phyloP scores from a whole-genome alignment of 2,329 filamentous ascomycete genomes.

The Hypocrella siamensis region DNA sequence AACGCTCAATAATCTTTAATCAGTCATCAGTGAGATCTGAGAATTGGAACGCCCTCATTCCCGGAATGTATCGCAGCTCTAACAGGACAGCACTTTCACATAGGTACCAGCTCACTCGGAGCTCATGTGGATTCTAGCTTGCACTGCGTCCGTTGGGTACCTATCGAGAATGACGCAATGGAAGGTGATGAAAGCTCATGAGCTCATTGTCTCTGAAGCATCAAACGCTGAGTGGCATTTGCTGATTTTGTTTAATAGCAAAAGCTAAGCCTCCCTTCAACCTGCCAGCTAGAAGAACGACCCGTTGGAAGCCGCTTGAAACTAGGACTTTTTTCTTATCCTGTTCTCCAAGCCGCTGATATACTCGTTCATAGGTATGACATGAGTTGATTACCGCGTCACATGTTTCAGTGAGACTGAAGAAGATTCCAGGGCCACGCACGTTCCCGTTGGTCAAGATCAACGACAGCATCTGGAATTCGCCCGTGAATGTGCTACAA shows the following conservation, averaged over 20 bases:
- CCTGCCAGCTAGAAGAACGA: constrained; percentile 41
- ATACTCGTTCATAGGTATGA: constrained; percentile 65
- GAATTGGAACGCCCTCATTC: background rate
- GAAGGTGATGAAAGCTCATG: constrained; percentile 46
- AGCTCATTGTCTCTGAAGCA: background rate
- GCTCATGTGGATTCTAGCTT: constrained; percentile 94
- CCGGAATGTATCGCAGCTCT: too few relatives aligned
- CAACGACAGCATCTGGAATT: constrained; percentile 92
- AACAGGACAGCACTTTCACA: background rate
- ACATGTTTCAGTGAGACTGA: background rate
- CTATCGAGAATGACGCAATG: constrained; percentile 98
- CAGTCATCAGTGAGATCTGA: constrained; percentile 52
- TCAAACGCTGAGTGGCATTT: background rate
- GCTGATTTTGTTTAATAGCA: constrained; percentile 40
- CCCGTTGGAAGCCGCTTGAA: constrained; percentile 49
- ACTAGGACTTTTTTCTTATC: constrained; percentile 87
- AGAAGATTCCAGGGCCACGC: constrained; percentile 47
- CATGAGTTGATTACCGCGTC: background rate
- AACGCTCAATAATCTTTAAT: constrained; percentile 65
- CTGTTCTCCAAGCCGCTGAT: constrained; percentile 88
- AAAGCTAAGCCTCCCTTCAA: constrained; percentile 51
- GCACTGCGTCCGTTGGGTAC: constrained; percentile 81
- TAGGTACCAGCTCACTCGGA: constrained; percentile 68
- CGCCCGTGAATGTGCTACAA: constrained; percentile 66
- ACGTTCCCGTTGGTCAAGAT: constrained; percentile 94